phyloP scores from a whole-genome alignment of 176 grass and related monocot genomes.

The Triticum aestivum region IWGSC_CS_RefSeq_v2.1 NC_057808.1:541894697-541895196 shows the following conservation, averaged over 20 bases:
- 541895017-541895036: background rate
- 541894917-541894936: background rate
- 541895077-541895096: background rate
- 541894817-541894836: background rate
- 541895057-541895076: background rate
- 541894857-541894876: no score
- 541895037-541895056: slow-evolving; percentile 12
- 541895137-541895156: slow-evolving; percentile 79
- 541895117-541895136: slow-evolving; percentile 45
- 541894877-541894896: background rate
- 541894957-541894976: background rate
- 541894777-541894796: background rate
- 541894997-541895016: background rate
- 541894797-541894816: background rate
- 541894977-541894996: no score
- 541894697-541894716: no score
- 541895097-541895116: background rate
- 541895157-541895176: slow-evolving; percentile 7
- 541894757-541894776: background rate
- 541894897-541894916: background rate
- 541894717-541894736: no score
- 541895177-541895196: background rate
- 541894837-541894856: background rate
- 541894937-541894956: background rate
- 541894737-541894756: no score